A percentile compares a stretch with the other conserved stretches of the same genome.
Evolutionary conservation across 73 alveolate species (phyloP).

Genomic region (Paramecium bursaria): DNA sequence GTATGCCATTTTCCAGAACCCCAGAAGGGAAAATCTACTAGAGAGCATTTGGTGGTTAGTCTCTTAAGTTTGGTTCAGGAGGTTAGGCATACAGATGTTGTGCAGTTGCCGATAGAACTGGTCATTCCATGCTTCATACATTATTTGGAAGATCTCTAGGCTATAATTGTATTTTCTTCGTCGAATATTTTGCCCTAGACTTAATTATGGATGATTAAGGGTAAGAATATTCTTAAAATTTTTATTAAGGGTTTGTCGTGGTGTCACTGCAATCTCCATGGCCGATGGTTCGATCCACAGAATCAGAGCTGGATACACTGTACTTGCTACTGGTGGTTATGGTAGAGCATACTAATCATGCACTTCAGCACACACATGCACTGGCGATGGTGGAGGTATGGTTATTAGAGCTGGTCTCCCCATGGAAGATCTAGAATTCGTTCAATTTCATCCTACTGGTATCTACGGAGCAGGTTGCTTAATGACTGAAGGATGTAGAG

Average conservation of each 20-base stretch:
- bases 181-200: conserved; percentile 95
- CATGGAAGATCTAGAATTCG: conserved; percentile 92
- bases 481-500: conserved; percentile 99
- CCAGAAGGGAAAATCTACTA: conserved; percentile 95
- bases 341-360: conserved; percentile 71
- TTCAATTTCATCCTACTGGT: conserved; percentile 98
- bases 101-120: conserved; percentile 98
- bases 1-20: conserved; percentile 96
- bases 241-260: no score
- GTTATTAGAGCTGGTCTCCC: conserved; percentile 93
- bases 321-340: conserved; percentile 63
- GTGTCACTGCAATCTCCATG: conserved; percentile 85
- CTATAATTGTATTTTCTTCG: conserved; percentile 93
- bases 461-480: conserved; percentile 96
- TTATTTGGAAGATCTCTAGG: conserved; percentile 93
- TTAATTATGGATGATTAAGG: conserved; percentile 89
- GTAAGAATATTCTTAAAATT: no score
- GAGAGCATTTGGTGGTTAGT: conserved; percentile 97
- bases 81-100: conserved; percentile 82
- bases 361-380: conserved; percentile 98
- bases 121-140: conserved; percentile 96
- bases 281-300: conserved; percentile 91
- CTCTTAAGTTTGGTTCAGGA: conserved; percentile 90
- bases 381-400: conserved; percentile 96
- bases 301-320: conserved; percentile 88